A percentile compares a stretch with the other conserved stretches of the same genome.
Conservation (phyloP, 2,329 filamentous ascomycete genomes). For the Sporothrix mexicana region DNA sequence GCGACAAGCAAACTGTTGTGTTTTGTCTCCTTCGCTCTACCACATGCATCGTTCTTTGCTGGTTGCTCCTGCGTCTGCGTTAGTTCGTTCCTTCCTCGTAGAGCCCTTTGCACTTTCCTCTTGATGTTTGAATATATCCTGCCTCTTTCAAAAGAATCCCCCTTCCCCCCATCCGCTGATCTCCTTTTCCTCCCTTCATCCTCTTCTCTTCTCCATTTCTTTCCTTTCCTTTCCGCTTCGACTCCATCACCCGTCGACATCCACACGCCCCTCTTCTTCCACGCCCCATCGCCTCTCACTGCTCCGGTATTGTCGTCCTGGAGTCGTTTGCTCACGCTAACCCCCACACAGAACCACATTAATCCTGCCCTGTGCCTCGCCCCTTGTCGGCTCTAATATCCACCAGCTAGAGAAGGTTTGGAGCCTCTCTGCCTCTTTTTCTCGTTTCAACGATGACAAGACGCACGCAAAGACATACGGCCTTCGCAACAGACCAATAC, state of each 20-base stretch:
- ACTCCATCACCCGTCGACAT: not conserved
- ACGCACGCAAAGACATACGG: too few species aligned
- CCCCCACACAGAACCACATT: constrained; percentile 40
- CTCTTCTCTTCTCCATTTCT: not conserved
- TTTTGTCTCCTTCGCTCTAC: not conserved
- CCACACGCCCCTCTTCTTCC: not conserved
- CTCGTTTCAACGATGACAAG: not conserved
- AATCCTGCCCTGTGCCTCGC: constrained; percentile 17
- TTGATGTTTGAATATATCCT: not conserved
- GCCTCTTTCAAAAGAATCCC: not conserved
- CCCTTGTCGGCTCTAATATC: constrained; percentile 29
- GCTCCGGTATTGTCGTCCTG: constrained; percentile 14
- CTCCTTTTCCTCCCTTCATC: not conserved
- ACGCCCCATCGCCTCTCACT: constrained; percentile 1
- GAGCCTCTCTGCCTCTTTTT: constrained; percentile 14
- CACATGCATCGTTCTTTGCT: not conserved
- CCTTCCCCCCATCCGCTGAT: not conserved
- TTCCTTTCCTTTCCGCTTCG: constrained; percentile 1
- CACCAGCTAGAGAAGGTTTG: constrained; percentile 1
- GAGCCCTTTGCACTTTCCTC: constrained; percentile 10
- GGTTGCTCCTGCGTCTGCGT: not conserved
- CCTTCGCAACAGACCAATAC: not conserved
- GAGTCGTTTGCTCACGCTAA: constrained; percentile 35
- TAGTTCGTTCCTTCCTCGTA: not conserved
- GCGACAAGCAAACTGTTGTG: not conserved